Base-by-base conservation (phyloP, 2,329 filamentous ascomycete genomes). In the Orbilia javanica region DNA sequence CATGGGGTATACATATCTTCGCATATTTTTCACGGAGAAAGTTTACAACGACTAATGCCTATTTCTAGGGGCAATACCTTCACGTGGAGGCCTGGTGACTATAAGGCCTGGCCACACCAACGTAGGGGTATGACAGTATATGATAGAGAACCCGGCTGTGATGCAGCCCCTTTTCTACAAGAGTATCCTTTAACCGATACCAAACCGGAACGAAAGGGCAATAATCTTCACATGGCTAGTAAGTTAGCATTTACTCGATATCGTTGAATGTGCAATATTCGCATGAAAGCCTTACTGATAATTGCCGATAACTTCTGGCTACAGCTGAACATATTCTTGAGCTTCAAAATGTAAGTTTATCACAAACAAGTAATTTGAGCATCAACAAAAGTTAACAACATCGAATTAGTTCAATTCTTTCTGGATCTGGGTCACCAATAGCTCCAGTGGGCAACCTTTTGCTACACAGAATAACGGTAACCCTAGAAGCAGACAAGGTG, bases 101-200 rank as follows among this genome's bases (percentile, higher is more conserved):
- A 71, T 27, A n/a, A 31, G 10, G 0, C 27, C 46, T 71, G 68
- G 68, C 55, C 68, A 7, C 8, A 52, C 44, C 68, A 71, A 55
- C 31, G 20, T 29, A 64, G 68, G 55, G 68, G 68, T 64, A 71
- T 64, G 68, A 71, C 55, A 46, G 68, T 71, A 36, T 71, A 71
- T 25, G 68, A 71, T 13, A 63, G 55, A 31, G 20, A 20, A 18
- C 31, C 20, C 13, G 68, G 68, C 46, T 71, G 68, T 46, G 20
- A 44, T 64, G 68, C 29, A 15, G 68, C 68, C 46, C 68, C 68
- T 53, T 64, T 55, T 34, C 44, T 71, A 15, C 20, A 55, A 64
- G 64, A 44, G 2, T 71, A 71, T 46, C 31, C 31, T 29, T 64
- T 71, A 13, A 71, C 68, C 18, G 57, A 55, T 53, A 71, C 55